Evolutionary conservation across 2,329 filamentous ascomycete species (phyloP).

Genomic region (Scolecobasidium constrictum): DNA sequence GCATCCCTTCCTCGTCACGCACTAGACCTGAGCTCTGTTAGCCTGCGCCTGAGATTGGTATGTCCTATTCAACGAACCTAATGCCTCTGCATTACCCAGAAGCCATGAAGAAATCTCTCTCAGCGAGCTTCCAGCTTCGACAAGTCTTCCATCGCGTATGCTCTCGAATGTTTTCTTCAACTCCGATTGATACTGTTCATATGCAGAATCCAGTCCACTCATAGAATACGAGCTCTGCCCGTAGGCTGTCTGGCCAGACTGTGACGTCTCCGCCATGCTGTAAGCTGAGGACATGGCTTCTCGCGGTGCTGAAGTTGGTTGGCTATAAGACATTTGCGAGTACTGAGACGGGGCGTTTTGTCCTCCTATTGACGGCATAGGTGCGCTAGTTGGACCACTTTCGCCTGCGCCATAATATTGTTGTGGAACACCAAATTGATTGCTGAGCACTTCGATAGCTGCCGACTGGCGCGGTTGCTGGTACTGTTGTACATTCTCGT

Average conservation of each 20-base stretch:
- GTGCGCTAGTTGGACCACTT: constrained; percentile 44
- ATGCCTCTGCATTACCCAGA: constrained; percentile 50
- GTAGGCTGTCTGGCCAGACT: constrained; percentile 28
- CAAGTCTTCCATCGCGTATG: constrained; percentile 51
- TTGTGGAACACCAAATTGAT: constrained; percentile 56
- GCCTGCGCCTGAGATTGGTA: no score
- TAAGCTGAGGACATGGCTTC: constrained; percentile 41
- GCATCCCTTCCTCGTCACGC: constrained; percentile 66
- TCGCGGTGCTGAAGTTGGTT: constrained; percentile 47
- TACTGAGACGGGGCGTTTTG: constrained; percentile 57
- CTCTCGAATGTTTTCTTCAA: constrained; percentile 59
- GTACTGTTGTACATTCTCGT: constrained; percentile 68
- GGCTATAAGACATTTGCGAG: constrained; percentile 45
- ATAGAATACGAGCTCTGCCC: constrained; percentile 18
- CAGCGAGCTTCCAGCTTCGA: constrained; percentile 47
- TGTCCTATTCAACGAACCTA: constrained; percentile 59
- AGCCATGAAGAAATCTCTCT: constrained; percentile 57
- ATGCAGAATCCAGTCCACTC: constrained; percentile 52
- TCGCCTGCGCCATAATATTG: constrained; percentile 64
- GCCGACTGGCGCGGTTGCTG: constrained; percentile 58
- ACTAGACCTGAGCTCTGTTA: constrained; percentile 83
- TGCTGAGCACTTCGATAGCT: constrained; percentile 65
- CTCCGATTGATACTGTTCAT: constrained; percentile 47
- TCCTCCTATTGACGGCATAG: constrained; percentile 45
- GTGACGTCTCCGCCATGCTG: constrained; percentile 41